Percentiles rank a stretch among this genome's conserved stretches.
Evolutionary conservation across 805 yeast species (phyloP).

Genomic region (Saccharomyces eubayanus): DNA sequence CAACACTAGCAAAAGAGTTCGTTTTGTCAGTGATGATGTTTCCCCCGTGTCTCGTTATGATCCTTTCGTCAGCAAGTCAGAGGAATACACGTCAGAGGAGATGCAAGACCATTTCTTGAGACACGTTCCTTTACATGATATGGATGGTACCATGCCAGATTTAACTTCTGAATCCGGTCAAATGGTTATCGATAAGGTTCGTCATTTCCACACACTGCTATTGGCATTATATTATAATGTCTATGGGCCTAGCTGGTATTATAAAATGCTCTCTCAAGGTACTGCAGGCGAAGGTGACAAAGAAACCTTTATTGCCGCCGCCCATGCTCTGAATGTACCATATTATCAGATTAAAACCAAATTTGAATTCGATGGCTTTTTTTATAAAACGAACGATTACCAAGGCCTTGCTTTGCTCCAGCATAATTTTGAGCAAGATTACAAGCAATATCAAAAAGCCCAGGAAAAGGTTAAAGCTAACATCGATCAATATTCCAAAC

Average conservation of each 20-base stretch:
- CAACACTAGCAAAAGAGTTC: slow-evolving; percentile 29
- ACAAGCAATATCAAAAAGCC: slow-evolving; percentile 16
- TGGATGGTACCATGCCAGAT: slow-evolving; percentile 57
- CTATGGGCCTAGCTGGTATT: slow-evolving; percentile 58
- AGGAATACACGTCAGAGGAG: slow-evolving; percentile 1
- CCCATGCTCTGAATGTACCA: slow-evolving; percentile 40
- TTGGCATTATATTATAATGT: slow-evolving; percentile 58
- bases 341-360: slow-evolving; percentile 44
- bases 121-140: slow-evolving; percentile 46
- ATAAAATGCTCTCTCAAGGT: slow-evolving; percentile 62
- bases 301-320: slow-evolving; percentile 67
- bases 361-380: slow-evolving; percentile 34
- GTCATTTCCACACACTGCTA: slow-evolving; percentile 50
- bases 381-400: slow-evolving; percentile 20
- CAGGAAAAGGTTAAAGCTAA: slow-evolving; percentile 6
- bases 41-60: slow-evolving; percentile 13
- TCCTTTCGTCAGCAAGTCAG: background rate
- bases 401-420: slow-evolving; percentile 40
- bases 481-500: slow-evolving; percentile 5
- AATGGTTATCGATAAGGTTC: slow-evolving; percentile 49
- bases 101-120: slow-evolving; percentile 6
- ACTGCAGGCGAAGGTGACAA: slow-evolving; percentile 76
- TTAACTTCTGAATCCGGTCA: slow-evolving; percentile 68
- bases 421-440: slow-evolving; percentile 44
- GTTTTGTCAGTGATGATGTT: slow-evolving; percentile 24